Evolutionary conservation across 176 grass and related monocot genomes (phyloP).

Genomic region (Areca catechu): DNA sequence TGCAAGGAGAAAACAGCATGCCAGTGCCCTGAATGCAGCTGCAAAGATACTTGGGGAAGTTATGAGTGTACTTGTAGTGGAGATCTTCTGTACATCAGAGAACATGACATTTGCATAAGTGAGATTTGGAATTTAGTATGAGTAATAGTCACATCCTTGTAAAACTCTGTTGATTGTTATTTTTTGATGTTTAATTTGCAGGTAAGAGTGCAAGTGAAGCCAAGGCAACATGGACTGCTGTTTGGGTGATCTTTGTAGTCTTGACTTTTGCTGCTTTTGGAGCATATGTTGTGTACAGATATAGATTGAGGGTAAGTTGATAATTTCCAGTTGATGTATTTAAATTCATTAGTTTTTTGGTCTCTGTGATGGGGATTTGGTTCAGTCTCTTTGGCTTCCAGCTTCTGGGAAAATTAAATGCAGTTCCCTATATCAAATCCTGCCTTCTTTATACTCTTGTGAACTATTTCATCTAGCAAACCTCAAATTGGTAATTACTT

Average conservation of each 20-base stretch:
- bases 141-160: not conserved
- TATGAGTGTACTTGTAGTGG: slow-evolving; percentile 23
- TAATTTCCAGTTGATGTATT: too few relatives aligned
- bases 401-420: too few relatives aligned
- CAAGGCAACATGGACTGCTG: slow-evolving; percentile 18
- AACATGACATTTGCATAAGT: slow-evolving; percentile 37
- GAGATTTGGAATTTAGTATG: not conserved
- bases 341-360: too few relatives aligned
- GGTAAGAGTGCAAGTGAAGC: slow-evolving; percentile 23
- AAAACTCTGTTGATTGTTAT: slow-evolving; percentile 6
- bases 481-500: too few relatives aligned
- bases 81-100: slow-evolving; percentile 26
- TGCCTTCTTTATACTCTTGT: too few relatives aligned
- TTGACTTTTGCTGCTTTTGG: slow-evolving; percentile 15
- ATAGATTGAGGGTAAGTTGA: slow-evolving; percentile 24
- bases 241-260: slow-evolving; percentile 12
- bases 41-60: slow-evolving; percentile 37
- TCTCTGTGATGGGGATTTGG: too few relatives aligned
- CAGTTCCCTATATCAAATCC: too few relatives aligned
- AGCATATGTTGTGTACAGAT: slow-evolving; percentile 20
- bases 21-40: slow-evolving; percentile 33
- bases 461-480: too few relatives aligned
- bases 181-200: slow-evolving; percentile 6
- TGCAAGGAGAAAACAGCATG: slow-evolving; percentile 36
- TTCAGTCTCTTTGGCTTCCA: too few relatives aligned